These are phyloP conservation scores for Solanum virginianum DNA, from an alignment of 257 asterid genomes.

Conservation along the genomic window DNA sequence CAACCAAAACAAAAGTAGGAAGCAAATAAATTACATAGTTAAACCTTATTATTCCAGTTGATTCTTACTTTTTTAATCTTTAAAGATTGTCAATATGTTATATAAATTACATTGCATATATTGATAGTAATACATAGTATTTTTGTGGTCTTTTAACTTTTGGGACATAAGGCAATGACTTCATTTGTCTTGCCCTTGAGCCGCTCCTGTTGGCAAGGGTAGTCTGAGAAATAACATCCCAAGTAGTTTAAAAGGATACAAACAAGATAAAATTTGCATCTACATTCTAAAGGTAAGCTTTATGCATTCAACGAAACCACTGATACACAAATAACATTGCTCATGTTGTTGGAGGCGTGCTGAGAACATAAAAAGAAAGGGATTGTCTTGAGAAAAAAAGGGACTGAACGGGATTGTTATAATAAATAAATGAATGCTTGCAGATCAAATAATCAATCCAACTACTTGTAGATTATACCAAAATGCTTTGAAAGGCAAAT, in stretches of 20 bases:
- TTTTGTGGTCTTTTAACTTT: background rate
- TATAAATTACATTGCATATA: background rate
- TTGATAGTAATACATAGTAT: background rate
- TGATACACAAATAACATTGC: background rate
- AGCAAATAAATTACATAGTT: background rate
- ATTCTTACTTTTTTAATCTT: background rate
- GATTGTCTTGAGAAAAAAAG: background rate
- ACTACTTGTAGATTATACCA: background rate
- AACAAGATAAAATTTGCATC: background rate
- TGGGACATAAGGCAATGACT: background rate
- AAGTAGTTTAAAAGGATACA: background rate
- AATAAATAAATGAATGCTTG: background rate
- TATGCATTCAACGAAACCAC: background rate
- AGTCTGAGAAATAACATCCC: background rate
- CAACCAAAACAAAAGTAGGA: background rate
- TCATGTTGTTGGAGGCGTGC: background rate
- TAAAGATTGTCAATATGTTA: background rate
- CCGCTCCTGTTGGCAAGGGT: background rate
- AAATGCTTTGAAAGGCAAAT: conserved; percentile 6
- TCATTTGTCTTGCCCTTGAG: background rate
- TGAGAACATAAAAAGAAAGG: background rate
- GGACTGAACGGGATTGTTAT: background rate
- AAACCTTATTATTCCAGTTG: background rate
- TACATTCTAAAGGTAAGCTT: background rate
- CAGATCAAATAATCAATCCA: background rate